phyloP scores from a whole-genome alignment of 495 filamentous ascomycete genomes.

The Chlorociboria aeruginascens region DNA sequence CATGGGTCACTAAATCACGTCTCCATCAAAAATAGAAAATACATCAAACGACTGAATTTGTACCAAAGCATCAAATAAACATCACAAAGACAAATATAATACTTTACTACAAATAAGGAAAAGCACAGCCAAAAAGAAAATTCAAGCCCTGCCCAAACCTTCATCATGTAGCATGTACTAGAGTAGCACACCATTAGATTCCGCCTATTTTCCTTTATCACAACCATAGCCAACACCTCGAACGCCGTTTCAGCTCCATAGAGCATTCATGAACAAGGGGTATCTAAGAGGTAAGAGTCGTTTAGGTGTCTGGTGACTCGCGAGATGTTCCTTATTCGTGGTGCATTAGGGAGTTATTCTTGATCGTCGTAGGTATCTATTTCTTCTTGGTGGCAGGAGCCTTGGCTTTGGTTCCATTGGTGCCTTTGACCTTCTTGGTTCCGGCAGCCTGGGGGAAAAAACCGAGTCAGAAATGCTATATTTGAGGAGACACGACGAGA shows the following conservation, averaged over 20 bases:
- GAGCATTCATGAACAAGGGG: constrained; percentile 9
- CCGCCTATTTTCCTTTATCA: neutral
- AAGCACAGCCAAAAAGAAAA: constrained; percentile 2
- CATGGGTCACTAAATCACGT: too few species aligned
- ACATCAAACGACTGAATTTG: neutral
- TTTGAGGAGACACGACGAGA: neutral
- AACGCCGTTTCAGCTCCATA: constrained; percentile 17
- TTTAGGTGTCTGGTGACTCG: constrained; percentile 14
- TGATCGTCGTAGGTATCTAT: constrained; percentile 6
- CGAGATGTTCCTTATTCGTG: constrained; percentile 1
- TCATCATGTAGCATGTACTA: constrained; percentile 9
- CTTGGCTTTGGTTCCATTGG: constrained; percentile 21
- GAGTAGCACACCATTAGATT: constrained; percentile 11
- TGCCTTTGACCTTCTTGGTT: constrained; percentile 27
- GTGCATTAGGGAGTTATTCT: constrained; percentile 9
- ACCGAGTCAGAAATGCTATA: neutral
- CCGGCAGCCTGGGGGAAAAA: constrained; percentile 19
- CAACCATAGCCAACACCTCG: constrained; percentile 13
- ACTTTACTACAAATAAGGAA: neutral
- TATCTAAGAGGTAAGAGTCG: constrained; percentile 14
- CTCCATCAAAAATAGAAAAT: too few species aligned
- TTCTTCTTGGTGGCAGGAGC: constrained; percentile 14
- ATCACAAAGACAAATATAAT: constrained; percentile 9
- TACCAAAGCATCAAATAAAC: constrained; percentile 7
- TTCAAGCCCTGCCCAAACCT: neutral